Percentiles rank a stretch among this genome's conserved stretches.
Evolutionary conservation across 2,329 filamentous ascomycete species (phyloP).

Genomic region (Aspergillus felis): DNA sequence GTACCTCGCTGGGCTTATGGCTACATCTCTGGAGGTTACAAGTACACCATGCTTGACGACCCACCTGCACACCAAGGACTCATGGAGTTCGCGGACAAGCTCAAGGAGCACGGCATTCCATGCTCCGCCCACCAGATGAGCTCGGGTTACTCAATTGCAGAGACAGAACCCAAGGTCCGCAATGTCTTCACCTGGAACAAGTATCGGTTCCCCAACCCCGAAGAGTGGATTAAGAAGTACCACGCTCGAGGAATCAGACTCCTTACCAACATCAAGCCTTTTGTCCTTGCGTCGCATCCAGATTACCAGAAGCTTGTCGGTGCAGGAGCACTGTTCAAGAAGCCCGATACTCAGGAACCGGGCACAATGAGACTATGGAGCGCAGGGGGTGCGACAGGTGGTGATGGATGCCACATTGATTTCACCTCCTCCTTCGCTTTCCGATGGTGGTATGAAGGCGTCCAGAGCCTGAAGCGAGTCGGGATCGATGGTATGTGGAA

Average conservation of each 20-base stretch:
- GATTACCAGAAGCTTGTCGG: conserved; percentile 60
- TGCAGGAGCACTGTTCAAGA: conserved; percentile 60
- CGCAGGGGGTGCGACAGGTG: conserved; percentile 66
- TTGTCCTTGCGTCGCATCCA: conserved; percentile 63
- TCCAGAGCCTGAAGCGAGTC: conserved; percentile 56
- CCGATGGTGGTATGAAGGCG: conserved; percentile 68
- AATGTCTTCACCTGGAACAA: conserved; percentile 71
- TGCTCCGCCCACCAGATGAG: conserved; percentile 71
- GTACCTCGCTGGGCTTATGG: conserved; percentile 70
- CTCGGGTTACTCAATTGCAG: conserved; percentile 67
- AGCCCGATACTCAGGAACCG: conserved; percentile 50
- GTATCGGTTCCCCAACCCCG: conserved; percentile 65
- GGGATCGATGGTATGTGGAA: conserved; percentile 76
- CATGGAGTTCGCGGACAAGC: conserved; percentile 57
- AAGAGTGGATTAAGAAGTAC: conserved; percentile 59
- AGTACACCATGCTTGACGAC: conserved; percentile 56
- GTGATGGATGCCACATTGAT: conserved; percentile 67
- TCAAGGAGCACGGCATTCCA: conserved; percentile 63
- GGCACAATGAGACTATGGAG: conserved; percentile 66
- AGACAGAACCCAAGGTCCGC: conserved; percentile 63
- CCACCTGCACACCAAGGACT: conserved; percentile 55
- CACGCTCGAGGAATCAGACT: conserved; percentile 63
- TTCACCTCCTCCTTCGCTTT: conserved; percentile 66
- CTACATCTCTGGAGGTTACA: conserved; percentile 66
- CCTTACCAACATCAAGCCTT: conserved; percentile 70